Percentiles rank a stretch among this genome's conserved stretches.
Evolutionary conservation across 495 filamentous ascomycete species (phyloP).

Genomic region (Hypoxylon lienhwacheense): DNA sequence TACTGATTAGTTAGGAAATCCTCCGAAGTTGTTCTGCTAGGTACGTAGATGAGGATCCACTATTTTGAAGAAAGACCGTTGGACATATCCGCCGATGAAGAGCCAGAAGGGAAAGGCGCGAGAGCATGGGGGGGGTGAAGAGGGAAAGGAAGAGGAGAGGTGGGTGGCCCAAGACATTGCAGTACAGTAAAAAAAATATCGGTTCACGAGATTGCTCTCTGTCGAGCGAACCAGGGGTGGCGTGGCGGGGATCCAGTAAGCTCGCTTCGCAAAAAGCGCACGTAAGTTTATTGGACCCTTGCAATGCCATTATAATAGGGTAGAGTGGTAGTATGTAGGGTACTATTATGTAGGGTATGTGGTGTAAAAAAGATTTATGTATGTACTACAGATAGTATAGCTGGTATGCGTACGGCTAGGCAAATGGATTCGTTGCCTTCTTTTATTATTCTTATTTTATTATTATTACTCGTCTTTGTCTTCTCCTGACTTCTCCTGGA

Average conservation of each 20-base stretch:
- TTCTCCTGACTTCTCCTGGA: not conserved
- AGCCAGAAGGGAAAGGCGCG: constrained; percentile 45
- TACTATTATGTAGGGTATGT: constrained; percentile 21
- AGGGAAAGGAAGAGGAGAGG: constrained; percentile 5
- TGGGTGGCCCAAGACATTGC: constrained; percentile 28
- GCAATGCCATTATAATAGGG: too few species aligned
- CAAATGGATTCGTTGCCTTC: too few species aligned
- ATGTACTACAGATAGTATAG: too few species aligned
- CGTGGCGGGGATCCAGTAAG: constrained; percentile 45
- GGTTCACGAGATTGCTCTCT: constrained; percentile 44
- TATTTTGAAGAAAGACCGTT: constrained; percentile 54
- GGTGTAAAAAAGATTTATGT: too few species aligned
- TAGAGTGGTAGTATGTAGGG: too few species aligned
- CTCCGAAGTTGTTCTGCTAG: constrained; percentile 44
- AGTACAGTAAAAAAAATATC: constrained; percentile 41
- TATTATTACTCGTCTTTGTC: not conserved
- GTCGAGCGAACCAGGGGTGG: constrained; percentile 31
- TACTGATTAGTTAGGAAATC: constrained; percentile 53
- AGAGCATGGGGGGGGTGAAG: constrained; percentile 26
- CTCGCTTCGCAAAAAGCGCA: constrained; percentile 51
- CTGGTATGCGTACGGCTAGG: too few species aligned
- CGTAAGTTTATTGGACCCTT: constrained; percentile 36
- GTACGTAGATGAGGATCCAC: constrained; percentile 42
- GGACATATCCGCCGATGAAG: constrained; percentile 48
- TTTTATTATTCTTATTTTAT: not conserved